Conservation (phyloP, 225 moss, liverwort and hornwort genomes). For the Ulota crispa region DNA sequence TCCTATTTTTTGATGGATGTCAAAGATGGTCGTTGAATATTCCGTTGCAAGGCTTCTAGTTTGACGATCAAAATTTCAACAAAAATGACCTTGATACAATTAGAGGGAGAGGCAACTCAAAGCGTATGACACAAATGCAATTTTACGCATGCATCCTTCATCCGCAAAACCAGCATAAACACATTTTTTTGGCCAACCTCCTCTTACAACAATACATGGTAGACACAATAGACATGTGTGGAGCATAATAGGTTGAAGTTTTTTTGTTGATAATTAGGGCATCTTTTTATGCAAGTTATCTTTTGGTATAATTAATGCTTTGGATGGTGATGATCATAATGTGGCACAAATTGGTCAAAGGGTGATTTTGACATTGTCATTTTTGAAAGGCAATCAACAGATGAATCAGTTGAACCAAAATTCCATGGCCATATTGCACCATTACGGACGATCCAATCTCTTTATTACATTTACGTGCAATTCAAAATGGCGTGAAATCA, state of each 20-base stretch:
- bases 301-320: not conserved
- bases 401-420: not conserved
- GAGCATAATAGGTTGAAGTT: not conserved
- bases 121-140: not conserved
- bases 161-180: rapidly evolving
- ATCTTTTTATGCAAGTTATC: not conserved
- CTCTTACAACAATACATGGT: not conserved
- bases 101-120: not conserved
- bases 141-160: not conserved
- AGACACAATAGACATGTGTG: not conserved
- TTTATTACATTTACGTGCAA: not conserved
- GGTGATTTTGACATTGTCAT: not conserved
- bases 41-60: rapidly evolving
- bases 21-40: not conserved
- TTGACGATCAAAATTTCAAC: not conserved
- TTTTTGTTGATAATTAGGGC: not conserved
- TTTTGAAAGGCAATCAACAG: not conserved
- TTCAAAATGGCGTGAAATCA: not conserved
- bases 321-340: not conserved
- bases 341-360: not conserved
- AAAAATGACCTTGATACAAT: not conserved
- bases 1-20: not conserved
- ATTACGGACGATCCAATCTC: not conserved
- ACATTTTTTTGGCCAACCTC: not conserved
- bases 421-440: not conserved